Conservation (phyloP, 495 filamentous ascomycete species). For the Aspergillus cavernicola region DNA sequence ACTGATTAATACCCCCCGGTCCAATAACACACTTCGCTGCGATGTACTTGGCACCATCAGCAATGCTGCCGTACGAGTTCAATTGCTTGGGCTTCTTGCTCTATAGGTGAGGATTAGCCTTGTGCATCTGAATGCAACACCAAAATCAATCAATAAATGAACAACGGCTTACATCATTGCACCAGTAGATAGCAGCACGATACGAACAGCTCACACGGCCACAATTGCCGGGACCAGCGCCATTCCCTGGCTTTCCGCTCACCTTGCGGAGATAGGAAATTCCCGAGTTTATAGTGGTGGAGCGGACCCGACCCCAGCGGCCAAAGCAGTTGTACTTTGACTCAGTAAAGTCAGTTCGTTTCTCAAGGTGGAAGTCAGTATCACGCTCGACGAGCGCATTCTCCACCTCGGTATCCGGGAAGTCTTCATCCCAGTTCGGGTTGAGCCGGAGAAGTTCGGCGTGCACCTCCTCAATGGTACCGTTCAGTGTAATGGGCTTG, state of each 20-base stretch:
- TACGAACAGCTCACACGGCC: not conserved
- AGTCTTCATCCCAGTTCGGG: not conserved
- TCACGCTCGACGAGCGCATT: not conserved
- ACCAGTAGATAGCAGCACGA: not conserved
- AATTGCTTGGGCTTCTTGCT: not conserved
- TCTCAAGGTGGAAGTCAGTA: not conserved
- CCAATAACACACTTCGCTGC: not conserved
- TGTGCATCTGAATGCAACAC: no score
- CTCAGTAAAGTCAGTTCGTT: not conserved
- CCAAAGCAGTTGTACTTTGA: not conserved
- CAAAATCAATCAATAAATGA: no score
- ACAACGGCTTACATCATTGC: not conserved
- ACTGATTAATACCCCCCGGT: not conserved
- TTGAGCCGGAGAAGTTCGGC: not conserved
- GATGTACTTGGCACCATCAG: not conserved
- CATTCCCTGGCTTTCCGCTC: not conserved
- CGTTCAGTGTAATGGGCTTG: not conserved
- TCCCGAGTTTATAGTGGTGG: not conserved
- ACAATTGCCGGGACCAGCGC: not conserved
- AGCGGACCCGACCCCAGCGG: not conserved
- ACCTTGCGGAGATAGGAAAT: not conserved
- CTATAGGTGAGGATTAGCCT: not conserved
- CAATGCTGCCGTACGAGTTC: not conserved
- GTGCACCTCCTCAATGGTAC: not conserved
- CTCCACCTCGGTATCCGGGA: not conserved